Percentiles rank a stretch among this genome's conserved stretches.
These are phyloP conservation scores for Neurospora discreta DNA, from an alignment of 495 filamentous ascomycete genomes.

Conservation along the genomic window DNA sequence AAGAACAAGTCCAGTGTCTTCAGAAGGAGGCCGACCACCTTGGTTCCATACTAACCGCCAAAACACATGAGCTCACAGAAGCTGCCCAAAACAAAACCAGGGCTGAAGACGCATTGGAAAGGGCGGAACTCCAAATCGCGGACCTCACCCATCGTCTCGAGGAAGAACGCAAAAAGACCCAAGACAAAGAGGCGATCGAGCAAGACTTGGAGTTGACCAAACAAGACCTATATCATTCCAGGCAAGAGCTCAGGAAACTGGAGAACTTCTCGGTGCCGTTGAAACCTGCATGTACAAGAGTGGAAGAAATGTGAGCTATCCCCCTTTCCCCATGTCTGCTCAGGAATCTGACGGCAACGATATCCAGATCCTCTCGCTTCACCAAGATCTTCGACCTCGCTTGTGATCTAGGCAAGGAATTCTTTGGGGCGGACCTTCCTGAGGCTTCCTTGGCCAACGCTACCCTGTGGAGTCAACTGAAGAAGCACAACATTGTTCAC, in stretches of 20 bases:
- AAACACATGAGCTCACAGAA: background rate
- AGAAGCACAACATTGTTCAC: background rate
- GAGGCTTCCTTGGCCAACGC: background rate
- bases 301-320: background rate
- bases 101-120: background rate
- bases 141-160: background rate
- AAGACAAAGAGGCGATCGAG: background rate
- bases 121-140: background rate
- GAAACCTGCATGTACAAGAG: background rate
- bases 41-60: background rate
- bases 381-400: conserved; percentile 2
- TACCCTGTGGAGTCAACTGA: background rate
- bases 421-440: conserved; percentile 2
- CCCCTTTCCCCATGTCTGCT: background rate
- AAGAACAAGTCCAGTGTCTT: background rate
- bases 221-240: background rate
- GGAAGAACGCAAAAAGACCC: background rate
- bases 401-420: background rate
- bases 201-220: background rate
- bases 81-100: background rate
- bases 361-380: background rate
- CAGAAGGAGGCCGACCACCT: background rate
- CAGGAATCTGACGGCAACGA: background rate
- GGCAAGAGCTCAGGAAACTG: background rate
- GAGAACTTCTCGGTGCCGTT: background rate